phyloP scores from a whole-genome alignment of 1,284 basidiomycete species.

The Cryptococcus jaspeensis region DNA sequence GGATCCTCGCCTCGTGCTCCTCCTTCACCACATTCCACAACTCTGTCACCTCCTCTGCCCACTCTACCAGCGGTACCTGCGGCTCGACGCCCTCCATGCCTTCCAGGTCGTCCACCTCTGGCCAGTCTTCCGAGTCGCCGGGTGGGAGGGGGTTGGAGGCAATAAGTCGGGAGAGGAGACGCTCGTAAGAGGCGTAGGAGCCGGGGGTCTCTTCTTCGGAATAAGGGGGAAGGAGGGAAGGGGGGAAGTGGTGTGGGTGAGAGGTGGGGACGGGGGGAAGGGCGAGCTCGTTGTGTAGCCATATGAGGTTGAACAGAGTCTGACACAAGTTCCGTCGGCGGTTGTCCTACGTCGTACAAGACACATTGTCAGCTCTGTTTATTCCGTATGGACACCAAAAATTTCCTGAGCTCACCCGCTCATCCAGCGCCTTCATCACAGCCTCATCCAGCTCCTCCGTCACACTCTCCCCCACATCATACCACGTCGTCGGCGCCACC shows the following conservation, averaged over 20 bases:
- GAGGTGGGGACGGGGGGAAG: constrained; percentile 35
- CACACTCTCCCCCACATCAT: constrained; percentile 40
- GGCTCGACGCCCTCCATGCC: constrained; percentile 47
- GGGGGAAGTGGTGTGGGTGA: constrained; percentile 31
- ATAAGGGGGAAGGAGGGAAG: constrained; percentile 29
- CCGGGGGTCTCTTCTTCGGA: constrained; percentile 34
- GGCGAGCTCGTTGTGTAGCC: constrained; percentile 44
- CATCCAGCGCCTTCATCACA: constrained; percentile 31
- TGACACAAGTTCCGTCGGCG: constrained; percentile 34
- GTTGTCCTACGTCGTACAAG: constrained; percentile 22
- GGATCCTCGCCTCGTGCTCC: constrained; percentile 40
- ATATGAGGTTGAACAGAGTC: constrained; percentile 40
- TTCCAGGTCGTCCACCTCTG: constrained; percentile 25
- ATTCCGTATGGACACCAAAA: neutral
- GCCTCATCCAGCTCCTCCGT: constrained; percentile 31
- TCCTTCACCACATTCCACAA: constrained; percentile 44
- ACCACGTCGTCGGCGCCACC: constrained; percentile 14
- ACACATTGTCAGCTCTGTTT: constrained; percentile 2
- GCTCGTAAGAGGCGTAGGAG: constrained; percentile 30
- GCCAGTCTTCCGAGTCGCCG: constrained; percentile 26
- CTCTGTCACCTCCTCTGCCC: constrained; percentile 36
- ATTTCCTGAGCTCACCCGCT: constrained; percentile 30
- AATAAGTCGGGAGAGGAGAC: constrained; percentile 26
- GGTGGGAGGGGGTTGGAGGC: constrained; percentile 20
- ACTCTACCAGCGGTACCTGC: constrained; percentile 40